Percentiles rank a stretch among this genome's conserved stretches.
Evolutionary conservation across 1,284 basidiomycete genomes (phyloP).

Genomic region (Marasmius sp.): DNA sequence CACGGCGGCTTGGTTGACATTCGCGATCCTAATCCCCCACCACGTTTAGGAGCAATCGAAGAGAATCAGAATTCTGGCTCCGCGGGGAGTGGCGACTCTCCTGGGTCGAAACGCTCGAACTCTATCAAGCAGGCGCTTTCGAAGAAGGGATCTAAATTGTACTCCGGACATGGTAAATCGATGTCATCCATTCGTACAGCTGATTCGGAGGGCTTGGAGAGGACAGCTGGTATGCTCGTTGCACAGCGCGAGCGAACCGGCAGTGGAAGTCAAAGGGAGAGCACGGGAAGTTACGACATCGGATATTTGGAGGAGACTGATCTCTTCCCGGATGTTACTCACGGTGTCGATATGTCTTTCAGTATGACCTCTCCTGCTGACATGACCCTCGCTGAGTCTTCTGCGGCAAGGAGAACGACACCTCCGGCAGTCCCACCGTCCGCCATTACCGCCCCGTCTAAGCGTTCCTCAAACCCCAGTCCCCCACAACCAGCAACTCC

Average conservation of each 20-base stretch:
- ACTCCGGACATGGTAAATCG: conserved; percentile 45
- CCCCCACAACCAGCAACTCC: conserved; percentile 15
- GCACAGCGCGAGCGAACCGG: conserved; percentile 53
- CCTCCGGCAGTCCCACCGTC: conserved; percentile 16
- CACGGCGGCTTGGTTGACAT: conserved; percentile 47
- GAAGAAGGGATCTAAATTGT: conserved; percentile 23
- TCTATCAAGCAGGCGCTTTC: conserved; percentile 24
- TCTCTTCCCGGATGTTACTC: not conserved
- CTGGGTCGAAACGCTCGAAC: conserved; percentile 17
- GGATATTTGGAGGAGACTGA: conserved; percentile 11
- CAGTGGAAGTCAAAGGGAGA: conserved; percentile 32
- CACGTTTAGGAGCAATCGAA: conserved; percentile 56
- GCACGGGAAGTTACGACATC: conserved; percentile 22
- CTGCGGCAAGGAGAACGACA: conserved; percentile 8
- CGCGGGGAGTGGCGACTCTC: conserved; percentile 23
- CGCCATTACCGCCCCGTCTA: conserved; percentile 11
- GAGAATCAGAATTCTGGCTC: conserved; percentile 42
- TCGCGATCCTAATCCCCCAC: conserved; percentile 71
- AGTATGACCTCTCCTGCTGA: conserved; percentile 19
- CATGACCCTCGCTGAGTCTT: conserved; percentile 19
- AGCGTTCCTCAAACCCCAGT: conserved; percentile 10
- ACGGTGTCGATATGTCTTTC: conserved; percentile 9
- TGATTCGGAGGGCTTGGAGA: conserved; percentile 65
- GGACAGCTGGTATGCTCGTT: conserved; percentile 67
- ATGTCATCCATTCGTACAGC: conserved; percentile 59